A percentile compares a stretch with the other conserved stretches of the same genome.
phyloP scores from a whole-genome alignment of 805 yeast genomes.

The Candida coquimbonensis region DNA sequence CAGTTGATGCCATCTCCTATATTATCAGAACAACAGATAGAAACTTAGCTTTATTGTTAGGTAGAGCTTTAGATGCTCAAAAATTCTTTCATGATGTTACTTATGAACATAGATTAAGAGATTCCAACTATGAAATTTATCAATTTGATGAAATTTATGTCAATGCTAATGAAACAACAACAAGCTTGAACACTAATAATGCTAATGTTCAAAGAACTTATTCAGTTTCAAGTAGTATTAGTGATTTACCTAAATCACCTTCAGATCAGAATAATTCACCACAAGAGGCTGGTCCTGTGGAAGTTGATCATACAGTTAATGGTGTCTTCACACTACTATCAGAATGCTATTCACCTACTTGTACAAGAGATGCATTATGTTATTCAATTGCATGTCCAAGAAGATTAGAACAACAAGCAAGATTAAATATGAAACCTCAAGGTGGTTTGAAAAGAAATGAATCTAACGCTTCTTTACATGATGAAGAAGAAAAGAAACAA shows the following conservation, averaged over 20 bases:
- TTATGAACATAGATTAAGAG: conserved; percentile 87
- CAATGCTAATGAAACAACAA: conserved; percentile 24
- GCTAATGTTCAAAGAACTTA: conserved; percentile 24
- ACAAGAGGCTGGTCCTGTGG: conserved; percentile 12
- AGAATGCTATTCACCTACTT: conserved; percentile 95
- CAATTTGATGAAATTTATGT: conserved; percentile 61
- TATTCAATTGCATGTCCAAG: conserved; percentile 96
- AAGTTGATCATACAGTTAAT: conserved; percentile 41
- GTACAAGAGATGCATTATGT: conserved; percentile 81
- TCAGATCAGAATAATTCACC: neutral
- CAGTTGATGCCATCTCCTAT: conserved; percentile 83
- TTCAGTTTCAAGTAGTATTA: conserved; percentile 18
- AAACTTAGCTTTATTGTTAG: conserved; percentile 79
- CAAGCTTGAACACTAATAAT: conserved; percentile 7
- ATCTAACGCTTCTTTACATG: conserved; percentile 59
- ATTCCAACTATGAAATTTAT: conserved; percentile 80
- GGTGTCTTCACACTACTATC: conserved; percentile 92
- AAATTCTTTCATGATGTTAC: conserved; percentile 93
- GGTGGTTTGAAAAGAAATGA: conserved; percentile 79
- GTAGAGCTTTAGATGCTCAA: conserved; percentile 91
- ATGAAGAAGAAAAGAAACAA: conserved; percentile 72
- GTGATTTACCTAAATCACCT: neutral
- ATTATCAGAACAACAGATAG: conserved; percentile 88
- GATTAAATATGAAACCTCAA: conserved; percentile 80
- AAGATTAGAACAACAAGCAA: conserved; percentile 89